These are phyloP conservation scores for Penicillium janthinellum DNA, from an alignment of 2,329 filamentous ascomycete genomes.

Conservation along the genomic window DNA sequence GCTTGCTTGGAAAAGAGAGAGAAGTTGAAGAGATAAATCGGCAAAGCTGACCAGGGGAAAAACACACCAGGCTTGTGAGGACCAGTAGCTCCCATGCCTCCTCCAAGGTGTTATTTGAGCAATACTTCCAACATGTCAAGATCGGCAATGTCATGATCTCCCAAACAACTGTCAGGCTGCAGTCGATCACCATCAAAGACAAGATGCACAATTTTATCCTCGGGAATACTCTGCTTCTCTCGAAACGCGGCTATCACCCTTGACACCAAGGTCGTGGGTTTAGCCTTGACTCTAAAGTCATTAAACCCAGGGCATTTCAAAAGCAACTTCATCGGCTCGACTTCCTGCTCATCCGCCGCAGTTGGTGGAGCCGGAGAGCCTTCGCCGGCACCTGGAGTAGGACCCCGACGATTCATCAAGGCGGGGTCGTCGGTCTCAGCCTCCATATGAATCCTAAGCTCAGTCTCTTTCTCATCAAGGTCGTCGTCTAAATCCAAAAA, in stretches of 20 bases:
- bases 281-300: conserved; percentile 53
- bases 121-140: conserved; percentile 75
- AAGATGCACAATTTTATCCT: conserved; percentile 60
- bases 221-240: conserved; percentile 53
- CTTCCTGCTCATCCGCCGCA: conserved; percentile 27
- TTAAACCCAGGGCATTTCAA: conserved; percentile 55
- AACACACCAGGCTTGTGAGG: not conserved
- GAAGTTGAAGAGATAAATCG: not conserved
- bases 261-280: conserved; percentile 57
- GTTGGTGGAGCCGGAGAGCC: not conserved
- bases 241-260: conserved; percentile 66
- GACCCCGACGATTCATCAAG: conserved; percentile 38
- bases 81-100: not conserved
- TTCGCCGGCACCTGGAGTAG: conserved; percentile 1
- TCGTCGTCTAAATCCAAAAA: conserved; percentile 43
- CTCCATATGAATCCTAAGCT: conserved; percentile 69
- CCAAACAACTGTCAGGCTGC: conserved; percentile 61
- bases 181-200: conserved; percentile 76
- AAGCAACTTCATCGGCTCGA: conserved; percentile 48
- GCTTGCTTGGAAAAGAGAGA: not conserved
- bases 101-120: conserved; percentile 49
- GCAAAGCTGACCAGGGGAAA: not conserved
- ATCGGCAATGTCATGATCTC: conserved; percentile 71
- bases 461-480: conserved; percentile 54
- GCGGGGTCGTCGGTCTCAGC: conserved; percentile 71